Base-by-base conservation (phyloP, 2,329 filamentous ascomycete genomes). In the Aspergillus floridensis region DNA sequence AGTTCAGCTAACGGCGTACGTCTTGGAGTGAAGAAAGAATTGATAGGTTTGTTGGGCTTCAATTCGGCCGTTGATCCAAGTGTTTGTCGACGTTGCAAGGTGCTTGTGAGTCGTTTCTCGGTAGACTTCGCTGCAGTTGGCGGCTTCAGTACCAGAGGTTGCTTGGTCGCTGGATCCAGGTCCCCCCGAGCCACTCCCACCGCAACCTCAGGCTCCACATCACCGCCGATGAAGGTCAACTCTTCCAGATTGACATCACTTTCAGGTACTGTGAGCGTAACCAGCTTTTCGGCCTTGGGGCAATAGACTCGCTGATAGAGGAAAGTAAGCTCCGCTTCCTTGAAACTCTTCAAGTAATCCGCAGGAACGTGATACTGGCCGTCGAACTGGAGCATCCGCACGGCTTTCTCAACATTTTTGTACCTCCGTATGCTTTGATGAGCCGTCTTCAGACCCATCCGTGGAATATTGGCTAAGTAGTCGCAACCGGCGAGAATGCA, bases 401-500 rank as follows among this genome's bases (percentile, higher is more conserved):
- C 79, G 19, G 96, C 84, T 59, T 88, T 88, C 55, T 98, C 93
- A 5, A 95, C 85, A 0, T 86, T 91, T 74, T 93, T 96, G 78
- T 96, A 86, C 74, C 96, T 96, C 60, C 93, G 87, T 60, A 99
- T 84, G 79, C 95, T 86, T 49, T 92, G 88, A 75, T 99, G 90
- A 0, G 95, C 93, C 5, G 93, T 98, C 80, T 97, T 98, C 58
- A 99, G 76, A 0, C 95, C 95, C 76, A 99, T 86, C 53, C 89
- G 89, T 58, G 86, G 88, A 62, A 99, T 90, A 59, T 89, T 90
- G 2, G 88, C 81, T n/a, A 98, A 83, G 74, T 99, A 99, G 73
- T 99, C 95, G 72, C 95, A 99, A 7, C 95, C 95, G 72, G 92
- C 96, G 60, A 99, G 79, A 66, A 99, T 99, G 46, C 93, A 92